Percentiles rank a stretch among this genome's conserved stretches.
Evolutionary conservation across 306 rosid genomes (phyloP).

Genomic region (Inga oerstediana): DNA sequence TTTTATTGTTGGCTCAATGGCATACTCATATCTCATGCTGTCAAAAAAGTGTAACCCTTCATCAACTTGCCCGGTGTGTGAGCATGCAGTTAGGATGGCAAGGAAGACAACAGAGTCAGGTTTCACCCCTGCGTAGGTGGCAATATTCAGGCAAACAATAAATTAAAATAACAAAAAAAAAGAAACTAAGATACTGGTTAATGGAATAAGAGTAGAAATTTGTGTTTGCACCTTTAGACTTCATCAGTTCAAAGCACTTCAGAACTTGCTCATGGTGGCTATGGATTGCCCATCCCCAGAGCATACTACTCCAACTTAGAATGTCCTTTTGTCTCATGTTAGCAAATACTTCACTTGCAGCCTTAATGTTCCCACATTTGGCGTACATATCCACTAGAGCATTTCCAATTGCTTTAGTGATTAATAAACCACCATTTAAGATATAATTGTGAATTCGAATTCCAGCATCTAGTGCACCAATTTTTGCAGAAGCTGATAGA

Average conservation of each 20-base stretch:
- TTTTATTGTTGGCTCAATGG: slow-evolving; percentile 12
- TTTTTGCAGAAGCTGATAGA: slow-evolving; percentile 18
- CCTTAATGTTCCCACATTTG: slow-evolving; percentile 5
- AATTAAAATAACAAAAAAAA: background rate
- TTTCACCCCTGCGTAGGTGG: background rate
- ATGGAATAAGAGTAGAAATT: background rate
- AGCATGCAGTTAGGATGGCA: slow-evolving; percentile 21
- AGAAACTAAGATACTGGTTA: background rate
- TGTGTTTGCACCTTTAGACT: slow-evolving; percentile 1
- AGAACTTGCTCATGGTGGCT: slow-evolving; percentile 5
- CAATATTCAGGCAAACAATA: background rate
- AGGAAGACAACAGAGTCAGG: slow-evolving; percentile 4
- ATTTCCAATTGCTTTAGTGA: background rate
- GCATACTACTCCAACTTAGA: slow-evolving; percentile 13
- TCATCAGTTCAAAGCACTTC: background rate
- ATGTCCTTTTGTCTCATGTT: slow-evolving; percentile 11
- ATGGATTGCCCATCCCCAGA: slow-evolving; percentile 13
- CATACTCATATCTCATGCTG: slow-evolving; percentile 1
- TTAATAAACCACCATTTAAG: background rate
- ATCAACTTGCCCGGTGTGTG: slow-evolving; percentile 9
- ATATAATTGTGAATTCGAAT: slow-evolving; percentile 11
- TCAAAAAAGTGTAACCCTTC: background rate
- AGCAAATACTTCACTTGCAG: slow-evolving; percentile 15
- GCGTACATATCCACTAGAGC: slow-evolving; percentile 12
- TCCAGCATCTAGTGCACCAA: slow-evolving; percentile 7